These are phyloP conservation scores for Microbotryomycetes sp. DNA, from an alignment of 1,284 basidiomycete genomes.

Conservation along the genomic window DNA sequence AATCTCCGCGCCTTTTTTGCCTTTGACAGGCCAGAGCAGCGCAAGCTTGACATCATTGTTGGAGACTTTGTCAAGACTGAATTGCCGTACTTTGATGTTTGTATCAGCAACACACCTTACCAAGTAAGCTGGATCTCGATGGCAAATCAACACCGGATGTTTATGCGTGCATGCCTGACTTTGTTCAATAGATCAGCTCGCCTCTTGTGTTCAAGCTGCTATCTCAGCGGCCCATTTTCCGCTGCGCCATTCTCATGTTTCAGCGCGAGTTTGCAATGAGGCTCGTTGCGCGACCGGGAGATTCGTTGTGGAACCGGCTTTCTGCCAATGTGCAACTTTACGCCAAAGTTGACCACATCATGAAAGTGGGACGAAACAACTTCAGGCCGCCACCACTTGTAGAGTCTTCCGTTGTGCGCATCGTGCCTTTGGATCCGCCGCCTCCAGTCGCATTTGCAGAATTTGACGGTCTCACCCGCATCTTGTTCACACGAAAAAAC, in stretches of 20 bases:
- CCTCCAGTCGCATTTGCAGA: constrained; percentile 94
- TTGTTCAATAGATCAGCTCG: constrained; percentile 68
- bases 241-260: constrained; percentile 97
- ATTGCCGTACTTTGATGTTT: constrained; percentile 95
- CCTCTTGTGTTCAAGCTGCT: constrained; percentile 94
- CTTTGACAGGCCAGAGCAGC: constrained; percentile 73
- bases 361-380: constrained; percentile 93
- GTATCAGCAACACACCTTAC: constrained; percentile 98
- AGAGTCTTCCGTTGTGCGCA: constrained; percentile 82
- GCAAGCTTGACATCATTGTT: constrained; percentile 87
- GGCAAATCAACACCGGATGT: neutral
- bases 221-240: constrained; percentile 88
- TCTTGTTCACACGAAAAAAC: constrained; percentile 83
- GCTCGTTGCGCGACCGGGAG: constrained; percentile 77
- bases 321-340: constrained; percentile 96
- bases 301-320: constrained; percentile 85
- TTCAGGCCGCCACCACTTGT: constrained; percentile 95
- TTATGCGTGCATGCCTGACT: neutral
- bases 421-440: constrained; percentile 88
- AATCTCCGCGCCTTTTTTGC: no score
- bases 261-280: constrained; percentile 96
- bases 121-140: constrained; percentile 48
- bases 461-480: constrained; percentile 87
- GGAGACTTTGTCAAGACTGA: constrained; percentile 97
- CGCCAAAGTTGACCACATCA: constrained; percentile 89